Percentiles rank a stretch among this genome's conserved stretches.
Evolutionary conservation across 305 asterid genomes (phyloP).

Genomic region (Fraxinus angustifolia): DNA sequence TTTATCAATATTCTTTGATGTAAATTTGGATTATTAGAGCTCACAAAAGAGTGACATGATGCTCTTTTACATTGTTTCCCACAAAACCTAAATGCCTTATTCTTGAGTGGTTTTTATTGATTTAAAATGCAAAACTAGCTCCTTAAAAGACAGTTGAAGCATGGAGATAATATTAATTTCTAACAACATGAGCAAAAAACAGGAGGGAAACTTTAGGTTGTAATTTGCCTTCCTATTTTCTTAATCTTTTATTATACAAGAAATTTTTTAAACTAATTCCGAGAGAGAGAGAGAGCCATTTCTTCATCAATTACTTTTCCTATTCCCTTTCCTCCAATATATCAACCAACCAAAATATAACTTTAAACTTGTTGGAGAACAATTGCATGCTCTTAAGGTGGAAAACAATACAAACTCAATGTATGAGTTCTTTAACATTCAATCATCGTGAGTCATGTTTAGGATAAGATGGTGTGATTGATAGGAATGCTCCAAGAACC

Average conservation of each 20-base stretch:
- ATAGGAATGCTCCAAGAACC: background rate
- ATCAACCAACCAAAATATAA: background rate
- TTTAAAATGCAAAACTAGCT: background rate
- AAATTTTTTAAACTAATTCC: background rate
- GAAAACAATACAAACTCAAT: background rate
- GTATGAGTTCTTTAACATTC: background rate
- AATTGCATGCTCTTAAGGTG: background rate
- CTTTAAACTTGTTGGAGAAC: background rate
- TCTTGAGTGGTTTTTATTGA: background rate
- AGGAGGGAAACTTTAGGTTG: background rate
- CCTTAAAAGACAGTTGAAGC: background rate
- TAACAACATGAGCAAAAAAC: background rate
- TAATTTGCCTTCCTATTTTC: background rate
- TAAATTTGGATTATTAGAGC: background rate
- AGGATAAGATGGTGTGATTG: background rate
- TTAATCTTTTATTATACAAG: background rate
- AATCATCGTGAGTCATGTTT: background rate
- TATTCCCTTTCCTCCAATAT: background rate
- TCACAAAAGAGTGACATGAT: background rate
- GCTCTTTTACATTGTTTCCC: background rate
- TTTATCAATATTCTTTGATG: background rate
- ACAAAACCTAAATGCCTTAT: background rate
- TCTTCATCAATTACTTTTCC: background rate
- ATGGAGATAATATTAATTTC: background rate
- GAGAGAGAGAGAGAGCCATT: background rate